A percentile compares a stretch with the other conserved stretches of the same genome.
These are phyloP conservation scores for Aspergillus caelatus DNA, from an alignment of 2,329 filamentous ascomycete species.

Conservation along the genomic window DNA sequence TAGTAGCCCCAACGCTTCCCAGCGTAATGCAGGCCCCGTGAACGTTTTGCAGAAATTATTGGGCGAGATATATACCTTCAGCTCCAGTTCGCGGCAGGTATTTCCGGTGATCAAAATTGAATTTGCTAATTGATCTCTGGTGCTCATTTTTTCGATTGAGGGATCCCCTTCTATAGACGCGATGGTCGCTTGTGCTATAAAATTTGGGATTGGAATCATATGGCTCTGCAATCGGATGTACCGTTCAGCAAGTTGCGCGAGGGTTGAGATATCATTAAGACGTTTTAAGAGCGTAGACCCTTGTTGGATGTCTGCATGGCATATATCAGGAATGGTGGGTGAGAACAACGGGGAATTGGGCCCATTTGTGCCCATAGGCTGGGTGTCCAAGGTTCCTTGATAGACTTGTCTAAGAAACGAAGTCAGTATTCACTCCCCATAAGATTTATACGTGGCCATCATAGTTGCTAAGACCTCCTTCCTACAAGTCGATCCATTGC, in stretches of 20 bases:
- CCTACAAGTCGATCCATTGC: not conserved
- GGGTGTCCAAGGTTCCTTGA: not conserved
- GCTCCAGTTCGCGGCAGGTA: not conserved
- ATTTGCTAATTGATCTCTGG: not conserved
- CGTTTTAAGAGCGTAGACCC: not conserved
- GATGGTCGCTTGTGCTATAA: not conserved
- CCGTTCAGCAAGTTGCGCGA: not conserved
- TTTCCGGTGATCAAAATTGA: not conserved
- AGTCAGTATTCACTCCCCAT: not conserved
- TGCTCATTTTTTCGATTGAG: not conserved
- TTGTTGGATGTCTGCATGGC: not conserved
- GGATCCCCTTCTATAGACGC: not conserved
- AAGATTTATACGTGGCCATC: not conserved
- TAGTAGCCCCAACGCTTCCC: not conserved
- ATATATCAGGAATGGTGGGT: not conserved
- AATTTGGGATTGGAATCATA: not conserved
- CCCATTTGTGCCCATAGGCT: not conserved
- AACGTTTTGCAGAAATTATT: not conserved
- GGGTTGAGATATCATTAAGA: not conserved
- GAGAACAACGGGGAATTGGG: not conserved
- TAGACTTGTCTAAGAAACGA: not conserved
- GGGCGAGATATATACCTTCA: not conserved
- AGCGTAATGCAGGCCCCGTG: not conserved
- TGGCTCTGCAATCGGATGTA: not conserved
- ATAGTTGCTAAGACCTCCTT: no score